These are phyloP conservation scores for Royoungia palumana DNA, from an alignment of 768 basidiomycete genomes.

Conservation along the genomic window DNA sequence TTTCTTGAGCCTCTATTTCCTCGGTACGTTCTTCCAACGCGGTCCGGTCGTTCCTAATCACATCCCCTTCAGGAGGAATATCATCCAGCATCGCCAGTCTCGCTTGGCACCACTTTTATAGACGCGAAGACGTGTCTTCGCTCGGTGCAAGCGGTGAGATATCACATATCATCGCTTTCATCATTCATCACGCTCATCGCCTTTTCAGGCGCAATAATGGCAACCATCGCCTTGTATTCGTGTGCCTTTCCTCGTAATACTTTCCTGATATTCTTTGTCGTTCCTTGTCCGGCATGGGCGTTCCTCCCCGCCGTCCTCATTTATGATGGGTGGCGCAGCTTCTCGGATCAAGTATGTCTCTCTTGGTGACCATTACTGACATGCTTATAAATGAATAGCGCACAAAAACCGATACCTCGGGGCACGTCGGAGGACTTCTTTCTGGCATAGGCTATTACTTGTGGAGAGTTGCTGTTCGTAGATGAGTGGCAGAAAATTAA, in stretches of 20 bases:
- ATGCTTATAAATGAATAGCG: slow-evolving; percentile 36
- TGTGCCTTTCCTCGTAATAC: slow-evolving; percentile 62
- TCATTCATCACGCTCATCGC: slow-evolving; percentile 1
- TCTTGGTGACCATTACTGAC: neutral
- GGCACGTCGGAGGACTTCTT: slow-evolving; percentile 67
- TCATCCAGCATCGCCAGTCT: slow-evolving; percentile 48
- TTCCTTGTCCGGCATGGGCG: slow-evolving; percentile 79
- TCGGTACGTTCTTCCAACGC: slow-evolving; percentile 42
- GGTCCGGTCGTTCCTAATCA: neutral
- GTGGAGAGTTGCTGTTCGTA: slow-evolving; percentile 29
- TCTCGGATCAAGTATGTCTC: slow-evolving; percentile 33
- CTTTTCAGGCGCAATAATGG: slow-evolving; percentile 62
- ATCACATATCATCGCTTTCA: too few relatives aligned
- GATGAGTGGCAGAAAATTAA: slow-evolving; percentile 12
- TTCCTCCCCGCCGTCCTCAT: slow-evolving; percentile 57
- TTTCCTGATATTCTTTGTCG: slow-evolving; percentile 70
- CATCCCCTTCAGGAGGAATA: slow-evolving; percentile 50
- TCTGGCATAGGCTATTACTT: slow-evolving; percentile 56
- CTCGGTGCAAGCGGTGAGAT: slow-evolving; percentile 74
- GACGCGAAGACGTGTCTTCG: slow-evolving; percentile 31
- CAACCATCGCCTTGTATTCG: slow-evolving; percentile 68
- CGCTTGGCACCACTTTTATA: slow-evolving; percentile 42
- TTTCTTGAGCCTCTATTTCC: slow-evolving; percentile 72
- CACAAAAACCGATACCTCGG: slow-evolving; percentile 54
- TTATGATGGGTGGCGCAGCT: slow-evolving; percentile 34